Percentiles rank a stretch among this genome's conserved stretches.
Conservation (phyloP, 192 early-diverging fungal genomes). For the Linnemannia hyalina region DNA sequence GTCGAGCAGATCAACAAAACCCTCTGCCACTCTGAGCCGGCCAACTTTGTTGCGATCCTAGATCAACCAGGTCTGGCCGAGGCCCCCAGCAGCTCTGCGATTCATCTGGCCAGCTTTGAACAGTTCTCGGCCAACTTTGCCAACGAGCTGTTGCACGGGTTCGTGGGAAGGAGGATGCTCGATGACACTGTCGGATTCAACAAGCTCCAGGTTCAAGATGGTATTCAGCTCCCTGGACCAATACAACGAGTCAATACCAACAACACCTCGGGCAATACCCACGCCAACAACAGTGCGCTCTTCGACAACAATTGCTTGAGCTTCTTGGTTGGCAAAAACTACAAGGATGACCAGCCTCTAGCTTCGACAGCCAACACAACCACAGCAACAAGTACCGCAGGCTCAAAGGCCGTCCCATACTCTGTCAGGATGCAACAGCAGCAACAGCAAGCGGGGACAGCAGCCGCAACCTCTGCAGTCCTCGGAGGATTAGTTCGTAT, state of each 20-base stretch:
- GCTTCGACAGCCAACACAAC: not conserved
- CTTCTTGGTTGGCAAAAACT: constrained; percentile 66
- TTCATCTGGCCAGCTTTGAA: constrained; percentile 67
- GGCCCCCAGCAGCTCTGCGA: constrained; percentile 55
- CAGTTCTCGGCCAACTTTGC: constrained; percentile 79
- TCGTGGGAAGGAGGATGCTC: constrained; percentile 68
- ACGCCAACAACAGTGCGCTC: constrained; percentile 27
- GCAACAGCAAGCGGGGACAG: constrained; percentile 10
- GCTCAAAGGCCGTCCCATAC: constrained; percentile 3
- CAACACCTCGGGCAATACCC: not conserved
- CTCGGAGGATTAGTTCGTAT: constrained; percentile 61
- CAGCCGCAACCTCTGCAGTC: constrained; percentile 31
- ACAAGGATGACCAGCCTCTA: constrained; percentile 43
- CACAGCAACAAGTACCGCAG: not conserved
- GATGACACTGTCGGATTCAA: constrained; percentile 63
- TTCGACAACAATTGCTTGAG: constrained; percentile 68
- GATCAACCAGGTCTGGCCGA: constrained; percentile 84
- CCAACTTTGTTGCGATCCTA: constrained; percentile 88
- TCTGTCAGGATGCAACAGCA: constrained; percentile 18
- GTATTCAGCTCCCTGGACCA: constrained; percentile 68
- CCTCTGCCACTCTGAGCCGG: constrained; percentile 78
- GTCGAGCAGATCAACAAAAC: constrained; percentile 91
- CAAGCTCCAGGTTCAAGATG: constrained; percentile 63
- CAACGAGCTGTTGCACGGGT: constrained; percentile 77
- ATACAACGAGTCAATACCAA: constrained; percentile 37